Conservation (phyloP, 2,329 filamentous ascomycete genomes). For the Cercospora berteroae region DNA sequence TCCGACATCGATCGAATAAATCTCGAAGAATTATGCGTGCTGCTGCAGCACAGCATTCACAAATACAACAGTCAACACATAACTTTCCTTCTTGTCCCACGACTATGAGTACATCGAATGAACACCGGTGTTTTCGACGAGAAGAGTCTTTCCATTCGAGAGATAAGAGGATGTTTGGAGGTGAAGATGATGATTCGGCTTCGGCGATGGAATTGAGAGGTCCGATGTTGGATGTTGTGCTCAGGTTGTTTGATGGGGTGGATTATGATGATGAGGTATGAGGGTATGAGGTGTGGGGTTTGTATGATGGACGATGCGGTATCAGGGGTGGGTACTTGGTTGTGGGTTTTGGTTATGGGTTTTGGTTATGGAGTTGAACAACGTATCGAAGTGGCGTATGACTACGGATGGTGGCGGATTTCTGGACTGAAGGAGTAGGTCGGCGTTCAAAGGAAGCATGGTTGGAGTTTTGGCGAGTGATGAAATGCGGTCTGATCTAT, state of each 20-base stretch:
- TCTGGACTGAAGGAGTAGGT: neutral
- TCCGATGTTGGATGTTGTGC: constrained; percentile 49
- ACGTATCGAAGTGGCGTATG: no score
- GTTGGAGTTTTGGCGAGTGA: neutral
- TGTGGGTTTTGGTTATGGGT: no score
- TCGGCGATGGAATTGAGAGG: constrained; percentile 39
- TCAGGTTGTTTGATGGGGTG: constrained; percentile 46
- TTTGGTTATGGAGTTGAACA: no score
- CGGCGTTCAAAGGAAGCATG: neutral
- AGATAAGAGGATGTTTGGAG: constrained; percentile 44
- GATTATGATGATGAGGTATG: constrained; percentile 41
- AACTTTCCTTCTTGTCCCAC: neutral
- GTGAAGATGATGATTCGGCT: constrained; percentile 41
- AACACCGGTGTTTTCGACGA: no score
- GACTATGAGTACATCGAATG: constrained; percentile 14
- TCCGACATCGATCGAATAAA: constrained; percentile 7
- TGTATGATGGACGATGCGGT: neutral
- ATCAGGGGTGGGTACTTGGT: no score
- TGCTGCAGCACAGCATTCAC: neutral
- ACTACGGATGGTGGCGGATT: no score
- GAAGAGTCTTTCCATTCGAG: constrained; percentile 5
- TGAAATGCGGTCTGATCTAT: no score
- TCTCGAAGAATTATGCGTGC: neutral
- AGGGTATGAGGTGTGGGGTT: neutral
- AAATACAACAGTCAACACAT: neutral